Evolutionary conservation across 2,329 filamentous ascomycete genomes (phyloP), one percentile per base, ranked within the genome.

Genomic region (Pseudogymnoascus sp.): DNA sequence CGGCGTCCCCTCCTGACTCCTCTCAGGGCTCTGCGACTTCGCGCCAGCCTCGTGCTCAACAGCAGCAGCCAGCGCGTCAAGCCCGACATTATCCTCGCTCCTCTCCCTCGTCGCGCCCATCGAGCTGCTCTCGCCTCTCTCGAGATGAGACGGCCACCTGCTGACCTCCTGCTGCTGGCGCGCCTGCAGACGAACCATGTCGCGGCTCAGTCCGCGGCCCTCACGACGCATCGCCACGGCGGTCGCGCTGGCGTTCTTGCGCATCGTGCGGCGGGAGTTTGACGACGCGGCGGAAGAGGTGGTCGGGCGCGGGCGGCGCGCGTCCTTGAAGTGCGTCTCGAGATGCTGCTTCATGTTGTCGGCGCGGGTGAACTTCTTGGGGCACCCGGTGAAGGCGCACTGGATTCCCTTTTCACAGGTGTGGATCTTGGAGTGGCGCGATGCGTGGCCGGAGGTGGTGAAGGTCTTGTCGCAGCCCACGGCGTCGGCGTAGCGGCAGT

Each of bases 311-410:
- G 54, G 32, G 16, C 30, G 2, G 75, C 74, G 28, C 80, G 18
- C 77, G 65, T 85, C 81, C 73, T 85, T 86, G 74, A 83, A 87
- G 72, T 92, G 89, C 0, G 88, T 91, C 68, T 89, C 83, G 30
- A 90, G 80, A 69, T 92, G 89, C 75, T 91, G 89, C 78, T 91
- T 90, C 89, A 92, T 92, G 77, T 92, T 92, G 78, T 92, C 89
- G 67, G 87, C 86, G 65, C 89, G 86, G 9, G 88, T 91, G 68
- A 92, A 92, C 69, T 88, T 89, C 76, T 91, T 91, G 73, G 84
- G 82, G 77, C 89, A 92, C 1, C 35, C 87, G 0, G 79, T 76
- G 68, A 81, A 89, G 32, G 85, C 80, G 74, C 84, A 87, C 37
- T 79, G 82, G 20, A 90, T 87, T 12, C 85, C 85, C 76, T 92